Percentiles rank a stretch among this genome's conserved stretches.
These are phyloP conservation scores for Cyberlindnera meyerae DNA, from an alignment of 805 yeast species.

Conservation along the genomic window DNA sequence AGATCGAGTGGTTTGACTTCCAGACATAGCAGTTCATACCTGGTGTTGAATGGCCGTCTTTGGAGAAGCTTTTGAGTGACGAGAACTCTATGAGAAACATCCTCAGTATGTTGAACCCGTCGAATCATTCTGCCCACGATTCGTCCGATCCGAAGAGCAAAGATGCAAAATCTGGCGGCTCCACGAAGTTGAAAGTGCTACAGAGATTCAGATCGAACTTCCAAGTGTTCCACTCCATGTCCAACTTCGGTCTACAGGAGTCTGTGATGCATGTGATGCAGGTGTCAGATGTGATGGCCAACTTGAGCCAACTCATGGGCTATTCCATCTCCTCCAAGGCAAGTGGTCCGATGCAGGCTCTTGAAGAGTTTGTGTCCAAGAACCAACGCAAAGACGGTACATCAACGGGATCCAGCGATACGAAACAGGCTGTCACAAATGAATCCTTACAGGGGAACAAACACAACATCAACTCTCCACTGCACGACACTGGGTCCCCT, in stretches of 20 bases:
- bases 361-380: conserved; percentile 36
- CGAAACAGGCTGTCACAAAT: too few relatives aligned
- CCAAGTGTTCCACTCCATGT: conserved; percentile 42
- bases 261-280: conserved; percentile 67
- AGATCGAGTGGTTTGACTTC: conserved; percentile 70
- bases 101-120: conserved; percentile 6
- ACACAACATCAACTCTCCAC: conserved; percentile 12
- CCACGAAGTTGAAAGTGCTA: conserved; percentile 17
- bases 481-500: conserved; percentile 3
- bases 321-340: conserved; percentile 45
- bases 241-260: conserved; percentile 59
- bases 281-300: conserved; percentile 74
- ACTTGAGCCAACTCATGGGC: conserved; percentile 59
- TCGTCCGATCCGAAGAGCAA: not conserved
- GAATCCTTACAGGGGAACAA: too few relatives aligned
- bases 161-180: conserved; percentile 6
- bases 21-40: conserved; percentile 44
- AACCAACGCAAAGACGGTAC: not conserved
- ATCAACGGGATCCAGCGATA: not conserved
- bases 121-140: conserved; percentile 2
- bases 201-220: conserved; percentile 34
- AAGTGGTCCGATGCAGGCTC: conserved; percentile 50
- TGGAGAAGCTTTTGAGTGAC: conserved; percentile 38
- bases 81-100: conserved; percentile 18
- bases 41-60: conserved; percentile 40